Conservation (phyloP, 78 protist species). For the Pigoraptor vietnamica region DNA sequence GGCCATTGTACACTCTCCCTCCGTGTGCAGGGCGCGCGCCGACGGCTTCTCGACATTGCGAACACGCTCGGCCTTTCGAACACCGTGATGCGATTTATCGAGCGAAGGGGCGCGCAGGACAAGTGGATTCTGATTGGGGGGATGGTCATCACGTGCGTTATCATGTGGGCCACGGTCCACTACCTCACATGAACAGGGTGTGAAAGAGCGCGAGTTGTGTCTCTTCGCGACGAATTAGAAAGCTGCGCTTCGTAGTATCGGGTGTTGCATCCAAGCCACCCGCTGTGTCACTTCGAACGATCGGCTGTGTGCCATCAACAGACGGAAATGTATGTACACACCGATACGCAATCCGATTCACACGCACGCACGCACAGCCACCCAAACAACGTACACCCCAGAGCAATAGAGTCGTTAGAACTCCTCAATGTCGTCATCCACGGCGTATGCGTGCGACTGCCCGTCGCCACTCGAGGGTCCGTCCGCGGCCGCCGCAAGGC, state of each 20-base stretch:
- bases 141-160: neutral
- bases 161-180: conserved; percentile 5
- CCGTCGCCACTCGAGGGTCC: neutral
- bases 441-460: neutral
- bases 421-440: neutral
- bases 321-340: too few species aligned
- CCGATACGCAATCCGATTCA: too few species aligned
- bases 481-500: neutral
- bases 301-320: too few species aligned
- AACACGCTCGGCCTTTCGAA: conserved; percentile 14
- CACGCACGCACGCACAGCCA: neutral
- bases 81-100: conserved; percentile 16
- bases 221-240: too few species aligned
- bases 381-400: neutral
- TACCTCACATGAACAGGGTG: neutral
- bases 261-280: too few species aligned
- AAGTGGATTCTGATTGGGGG: conserved; percentile 13
- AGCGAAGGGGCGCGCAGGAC: neutral
- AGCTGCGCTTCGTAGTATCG: too few species aligned
- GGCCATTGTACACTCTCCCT: too few species aligned
- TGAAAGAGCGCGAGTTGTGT: too few species aligned
- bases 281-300: too few species aligned
- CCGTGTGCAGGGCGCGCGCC: neutral
- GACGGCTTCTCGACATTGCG: conserved; percentile 16
- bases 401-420: too few species aligned